These are phyloP conservation scores for Rhizomucor pusillus DNA, from an alignment of 371 early-diverging fungal species.

Conservation along the genomic window DNA sequence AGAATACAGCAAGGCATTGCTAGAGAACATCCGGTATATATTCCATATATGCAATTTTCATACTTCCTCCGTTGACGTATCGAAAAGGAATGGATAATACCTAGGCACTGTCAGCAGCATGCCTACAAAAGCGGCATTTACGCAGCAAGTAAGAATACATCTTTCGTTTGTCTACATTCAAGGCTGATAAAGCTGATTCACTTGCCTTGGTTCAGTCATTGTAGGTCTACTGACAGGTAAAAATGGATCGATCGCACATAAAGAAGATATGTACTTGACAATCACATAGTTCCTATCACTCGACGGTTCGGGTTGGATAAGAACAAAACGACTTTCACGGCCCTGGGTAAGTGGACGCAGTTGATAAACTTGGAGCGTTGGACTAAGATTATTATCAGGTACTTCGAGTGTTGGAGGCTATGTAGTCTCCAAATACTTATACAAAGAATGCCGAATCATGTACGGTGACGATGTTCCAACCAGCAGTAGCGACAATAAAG, in stretches of 20 bases:
- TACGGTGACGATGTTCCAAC: conserved; percentile 1
- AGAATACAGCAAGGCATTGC: conserved; percentile 17
- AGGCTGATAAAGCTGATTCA: background rate
- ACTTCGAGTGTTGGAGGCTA: conserved; percentile 13
- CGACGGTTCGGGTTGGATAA: conserved; percentile 11
- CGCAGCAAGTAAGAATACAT: conserved; percentile 12
- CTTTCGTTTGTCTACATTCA: too few species aligned
- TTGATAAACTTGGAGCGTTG: background rate
- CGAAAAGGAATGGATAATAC: conserved; percentile 16
- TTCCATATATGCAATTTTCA: background rate
- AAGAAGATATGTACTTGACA: too few species aligned
- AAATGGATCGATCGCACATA: too few species aligned
- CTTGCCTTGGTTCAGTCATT: conserved; percentile 1
- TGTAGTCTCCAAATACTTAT: conserved; percentile 13
- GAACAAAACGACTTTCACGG: conserved; percentile 9
- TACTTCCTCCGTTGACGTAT: background rate
- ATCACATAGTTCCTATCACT: conserved; percentile 11
- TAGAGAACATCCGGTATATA: conserved; percentile 15
- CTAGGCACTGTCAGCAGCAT: conserved; percentile 14
- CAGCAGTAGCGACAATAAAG: too few species aligned
- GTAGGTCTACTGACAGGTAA: conserved; percentile 11
- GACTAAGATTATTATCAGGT: conserved; percentile 1
- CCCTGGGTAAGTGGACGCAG: conserved; percentile 10
- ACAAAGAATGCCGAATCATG: conserved; percentile 11
- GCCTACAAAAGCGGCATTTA: conserved; percentile 16